phyloP scores from a whole-genome alignment of 306 rosid species.

The Dalbergia oliveri region DNA sequence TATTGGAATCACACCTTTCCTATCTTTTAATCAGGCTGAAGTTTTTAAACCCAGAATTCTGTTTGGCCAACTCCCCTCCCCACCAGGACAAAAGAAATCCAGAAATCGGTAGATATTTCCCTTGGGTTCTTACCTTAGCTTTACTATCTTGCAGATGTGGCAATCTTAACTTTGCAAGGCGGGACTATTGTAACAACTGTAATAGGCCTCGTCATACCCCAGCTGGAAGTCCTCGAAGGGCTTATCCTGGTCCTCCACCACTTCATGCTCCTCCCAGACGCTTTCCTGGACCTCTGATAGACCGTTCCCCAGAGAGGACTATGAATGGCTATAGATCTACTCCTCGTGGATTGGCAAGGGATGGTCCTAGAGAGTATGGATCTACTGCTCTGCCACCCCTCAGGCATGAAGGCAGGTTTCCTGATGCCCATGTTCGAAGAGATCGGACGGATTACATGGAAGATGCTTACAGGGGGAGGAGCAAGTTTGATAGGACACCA shows the following conservation, averaged over 20 bases:
- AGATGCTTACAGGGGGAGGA: constrained; percentile 75
- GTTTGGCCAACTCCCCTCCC: neutral
- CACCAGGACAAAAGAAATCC: too few relatives aligned
- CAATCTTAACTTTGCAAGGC: constrained; percentile 94
- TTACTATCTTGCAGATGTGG: constrained; percentile 69
- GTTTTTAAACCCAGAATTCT: constrained; percentile 14
- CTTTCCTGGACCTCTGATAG: constrained; percentile 74
- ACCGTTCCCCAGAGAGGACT: constrained; percentile 77
- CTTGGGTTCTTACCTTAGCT: constrained; percentile 9
- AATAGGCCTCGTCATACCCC: constrained; percentile 70
- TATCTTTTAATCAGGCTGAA: neutral
- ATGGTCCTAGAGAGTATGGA: constrained; percentile 68
- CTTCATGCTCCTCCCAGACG: constrained; percentile 78
- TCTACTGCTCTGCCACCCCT: constrained; percentile 59
- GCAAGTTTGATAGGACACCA: constrained; percentile 77
- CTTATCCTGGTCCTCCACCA: constrained; percentile 65
- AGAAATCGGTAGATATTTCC: neutral
- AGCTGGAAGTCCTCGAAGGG: constrained; percentile 87
- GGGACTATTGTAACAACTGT: constrained; percentile 89
- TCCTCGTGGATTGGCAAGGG: constrained; percentile 83
- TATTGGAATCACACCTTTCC: neutral
- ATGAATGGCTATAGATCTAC: constrained; percentile 82
- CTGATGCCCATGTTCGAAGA: constrained; percentile 67
- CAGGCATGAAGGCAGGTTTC: constrained; percentile 75
- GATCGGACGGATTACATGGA: constrained; percentile 72